Percentiles rank a stretch among this genome's conserved stretches.
Evolutionary conservation across 106 monocot genomes (phyloP).

Genomic region (Phalaenopsis equestris): DNA sequence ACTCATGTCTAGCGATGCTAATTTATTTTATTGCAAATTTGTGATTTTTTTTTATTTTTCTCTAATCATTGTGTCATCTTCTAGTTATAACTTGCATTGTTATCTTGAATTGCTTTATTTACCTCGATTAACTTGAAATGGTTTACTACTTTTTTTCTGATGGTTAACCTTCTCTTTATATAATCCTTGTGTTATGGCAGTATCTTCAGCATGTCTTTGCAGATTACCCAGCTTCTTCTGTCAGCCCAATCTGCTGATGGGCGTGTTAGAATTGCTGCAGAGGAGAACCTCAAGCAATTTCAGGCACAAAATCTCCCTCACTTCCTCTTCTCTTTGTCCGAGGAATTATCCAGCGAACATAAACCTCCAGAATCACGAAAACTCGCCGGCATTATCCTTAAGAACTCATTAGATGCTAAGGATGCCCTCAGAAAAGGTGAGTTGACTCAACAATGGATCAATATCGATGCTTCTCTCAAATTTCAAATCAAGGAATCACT

Average conservation of each 20-base stretch:
- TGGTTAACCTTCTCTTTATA: background rate
- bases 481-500: conserved; percentile 22
- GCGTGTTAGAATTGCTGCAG: conserved; percentile 10
- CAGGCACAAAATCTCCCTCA: conserved; percentile 18
- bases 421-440: conserved; percentile 16
- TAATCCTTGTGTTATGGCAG: background rate
- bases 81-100: background rate
- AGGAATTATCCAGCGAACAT: conserved; percentile 16
- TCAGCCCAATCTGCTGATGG: conserved; percentile 25
- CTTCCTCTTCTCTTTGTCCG: conserved; percentile 13
- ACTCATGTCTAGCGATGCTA: too few species aligned
- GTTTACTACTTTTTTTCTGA: background rate
- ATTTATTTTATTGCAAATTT: too few species aligned
- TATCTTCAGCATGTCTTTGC: conserved; percentile 15
- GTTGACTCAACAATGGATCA: conserved; percentile 18
- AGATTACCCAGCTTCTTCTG: conserved; percentile 19
- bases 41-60: too few species aligned
- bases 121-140: background rate
- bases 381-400: conserved; percentile 25
- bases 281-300: conserved; percentile 17
- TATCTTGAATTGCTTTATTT: background rate
- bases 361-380: conserved; percentile 26
- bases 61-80: too few species aligned
- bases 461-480: conserved; percentile 17
- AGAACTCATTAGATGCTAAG: conserved; percentile 27